Percentiles rank a stretch among this genome's conserved stretches.
Evolutionary conservation across 768 basidiomycete species (phyloP).

Genomic region (Suillus luteus): DNA sequence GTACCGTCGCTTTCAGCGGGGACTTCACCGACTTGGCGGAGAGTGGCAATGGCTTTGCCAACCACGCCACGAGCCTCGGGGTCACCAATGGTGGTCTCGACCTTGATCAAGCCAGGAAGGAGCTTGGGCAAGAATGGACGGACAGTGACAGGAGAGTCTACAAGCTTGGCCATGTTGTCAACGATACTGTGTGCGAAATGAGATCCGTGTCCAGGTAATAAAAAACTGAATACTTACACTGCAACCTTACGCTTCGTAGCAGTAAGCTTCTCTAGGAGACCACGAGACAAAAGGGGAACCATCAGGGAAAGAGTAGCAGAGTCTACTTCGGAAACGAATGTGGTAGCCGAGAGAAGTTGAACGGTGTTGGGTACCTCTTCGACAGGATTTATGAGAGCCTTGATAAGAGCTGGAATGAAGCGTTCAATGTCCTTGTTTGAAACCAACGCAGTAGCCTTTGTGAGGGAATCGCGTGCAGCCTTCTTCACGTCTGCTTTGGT

Average conservation of each 20-base stretch:
- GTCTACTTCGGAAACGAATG: slow-evolving; percentile 99
- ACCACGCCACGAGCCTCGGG: slow-evolving; percentile 96
- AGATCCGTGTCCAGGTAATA: slow-evolving; percentile 21
- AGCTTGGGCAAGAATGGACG: slow-evolving; percentile 97
- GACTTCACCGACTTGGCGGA: slow-evolving; percentile 93
- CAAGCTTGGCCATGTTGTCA: slow-evolving; percentile 99
- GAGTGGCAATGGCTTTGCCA: slow-evolving; percentile 89
- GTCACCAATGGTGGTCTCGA: slow-evolving; percentile 92
- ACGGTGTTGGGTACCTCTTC: slow-evolving; percentile 98
- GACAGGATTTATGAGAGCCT: slow-evolving; percentile 97
- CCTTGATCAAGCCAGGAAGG: slow-evolving; percentile 93
- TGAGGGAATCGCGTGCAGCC: slow-evolving; percentile 91
- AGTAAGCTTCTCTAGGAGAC: slow-evolving; percentile 92
- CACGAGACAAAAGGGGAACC: slow-evolving; percentile 94
- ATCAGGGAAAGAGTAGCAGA: slow-evolving; percentile 96
- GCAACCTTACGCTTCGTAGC: slow-evolving; percentile 97
- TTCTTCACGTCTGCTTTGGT: slow-evolving; percentile 99
- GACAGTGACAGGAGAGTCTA: slow-evolving; percentile 92
- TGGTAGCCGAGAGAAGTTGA: slow-evolving; percentile 93
- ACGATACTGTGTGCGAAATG: slow-evolving; percentile 61
- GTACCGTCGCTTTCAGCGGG: slow-evolving; percentile 84
- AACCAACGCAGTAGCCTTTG: slow-evolving; percentile 90
- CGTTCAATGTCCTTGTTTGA: slow-evolving; percentile 98
- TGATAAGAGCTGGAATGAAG: slow-evolving; percentile 97
- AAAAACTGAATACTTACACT: slow-evolving; percentile 59